These are phyloP conservation scores for Oryza punctata DNA, from an alignment of 176 grass and related monocot species.

Conservation along the genomic window DNA sequence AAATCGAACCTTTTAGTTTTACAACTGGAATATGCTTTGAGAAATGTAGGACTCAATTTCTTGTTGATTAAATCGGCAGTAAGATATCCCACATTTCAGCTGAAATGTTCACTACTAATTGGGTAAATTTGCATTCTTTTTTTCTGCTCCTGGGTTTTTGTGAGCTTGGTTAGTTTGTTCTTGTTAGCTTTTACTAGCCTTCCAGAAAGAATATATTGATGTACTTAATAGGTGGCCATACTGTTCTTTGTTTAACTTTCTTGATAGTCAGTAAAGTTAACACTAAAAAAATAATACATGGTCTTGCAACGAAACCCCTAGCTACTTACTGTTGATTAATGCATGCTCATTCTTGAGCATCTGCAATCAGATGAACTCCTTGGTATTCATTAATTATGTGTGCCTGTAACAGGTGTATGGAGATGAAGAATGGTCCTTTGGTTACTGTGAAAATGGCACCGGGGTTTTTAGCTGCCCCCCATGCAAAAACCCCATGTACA, in stretches of 20 bases:
- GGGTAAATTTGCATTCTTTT: neutral
- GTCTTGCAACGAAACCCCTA: neutral
- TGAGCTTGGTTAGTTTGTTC: too few relatives aligned
- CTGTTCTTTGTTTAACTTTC: neutral
- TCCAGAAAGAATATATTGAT: neutral
- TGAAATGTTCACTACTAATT: neutral
- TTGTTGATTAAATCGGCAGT: neutral
- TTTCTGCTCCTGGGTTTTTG: too few relatives aligned
- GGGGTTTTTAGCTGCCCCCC: conserved; percentile 64
- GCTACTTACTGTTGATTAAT: neutral
- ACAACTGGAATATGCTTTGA: neutral
- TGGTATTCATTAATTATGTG: neutral
- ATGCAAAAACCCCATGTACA: conserved; percentile 61
- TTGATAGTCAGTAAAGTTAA: neutral
- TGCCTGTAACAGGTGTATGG: conserved; percentile 47
- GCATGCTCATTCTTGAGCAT: neutral
- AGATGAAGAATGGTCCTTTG: conserved; percentile 70
- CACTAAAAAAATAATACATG: neutral
- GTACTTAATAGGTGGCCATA: neutral
- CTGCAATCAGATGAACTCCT: neutral
- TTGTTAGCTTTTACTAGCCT: neutral
- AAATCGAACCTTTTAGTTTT: neutral
- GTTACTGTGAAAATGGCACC: conserved; percentile 54
- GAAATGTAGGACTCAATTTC: neutral
- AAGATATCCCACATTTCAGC: neutral